Evolutionary conservation across 2,329 filamentous ascomycete genomes (phyloP), one percentile per base, ranked within the genome.

Genomic region (Colletotrichum nymphaeae): DNA sequence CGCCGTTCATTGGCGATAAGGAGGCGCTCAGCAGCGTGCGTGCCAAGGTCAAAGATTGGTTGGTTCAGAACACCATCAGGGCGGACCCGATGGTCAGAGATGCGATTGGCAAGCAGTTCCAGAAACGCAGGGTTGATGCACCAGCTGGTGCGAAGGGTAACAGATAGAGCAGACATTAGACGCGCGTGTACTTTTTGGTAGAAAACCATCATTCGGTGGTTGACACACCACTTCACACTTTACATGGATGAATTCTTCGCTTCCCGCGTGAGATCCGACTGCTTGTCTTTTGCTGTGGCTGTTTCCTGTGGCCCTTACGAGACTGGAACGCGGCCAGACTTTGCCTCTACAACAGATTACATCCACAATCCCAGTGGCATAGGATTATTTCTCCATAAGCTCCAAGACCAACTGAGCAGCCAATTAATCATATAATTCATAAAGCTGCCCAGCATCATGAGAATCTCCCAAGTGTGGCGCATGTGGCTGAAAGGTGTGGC

Each of bases 31-130:
- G 86, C 57, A 91, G 90, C 72, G 83, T 97, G 78, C 89, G 91
- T 74, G 88, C 88, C 53, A 93, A 93, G 78, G 89, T 98, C 83
- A 93, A 92, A 83, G 94, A 97, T 78, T 97, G 95, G 89, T 86
- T 98, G 77, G 91, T 98, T 63, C 92, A 97, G 81, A 97, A 97
- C 79, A 95, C 92, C 16, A 93, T 97, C 73, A 89, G 91, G 76
- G 91, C 89, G 60, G 94, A 96, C 82, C 92, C 92, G 1, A 94
- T 96, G 83, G 96, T 98, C 9, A 89, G 92, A 77, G 92, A 94
- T 81, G 95, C 95, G 0, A 87, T 98, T 77, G 91, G 91, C 28
- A 89, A 87, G 72, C 91, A 92, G 32, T 83, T 95, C 70, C 88
- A 90, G 80, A 91, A 88, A 79, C 85, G 91, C 77, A 88, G 92